Evolutionary conservation across 345 rosid genomes (phyloP), one percentile per base, ranked within the genome.

Genomic region (Bruguiera gymnorhiza): DNA sequence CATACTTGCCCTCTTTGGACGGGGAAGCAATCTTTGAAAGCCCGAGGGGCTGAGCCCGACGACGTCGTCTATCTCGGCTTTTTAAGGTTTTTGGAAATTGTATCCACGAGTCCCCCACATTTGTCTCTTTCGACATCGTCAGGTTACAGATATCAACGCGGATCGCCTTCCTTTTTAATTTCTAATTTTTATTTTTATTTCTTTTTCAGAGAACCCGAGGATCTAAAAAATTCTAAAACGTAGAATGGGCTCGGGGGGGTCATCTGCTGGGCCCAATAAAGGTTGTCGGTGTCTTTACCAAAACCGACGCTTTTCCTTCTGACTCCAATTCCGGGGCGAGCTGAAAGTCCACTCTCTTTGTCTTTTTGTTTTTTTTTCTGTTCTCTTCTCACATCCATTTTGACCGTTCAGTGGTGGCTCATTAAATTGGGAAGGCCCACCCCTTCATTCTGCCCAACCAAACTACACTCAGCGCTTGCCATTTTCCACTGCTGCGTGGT

Each of bases 291-390:
- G 92, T 81, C 89, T 72, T 85, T 77, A 66, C 68, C 83, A 61
- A 65, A 39, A 29, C 75, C 65, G 68, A 60, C 51, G 65, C 66
- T 37, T 67, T 54, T 16, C 68, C n/a, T 27, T 67, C 85, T 70
- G 87, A 78, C 82, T 74, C 72, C 36, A 6, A 9, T 75, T 79
- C 56, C 83, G 80, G 74, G 32, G 75, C 13, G 63, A 62, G 34
- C 78, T 53, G 60, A 84, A 83, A 86, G 89, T 86, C 92, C 70
- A 81, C 86, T 80, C 81, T 75, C 70, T 76, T 70, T 80, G 81
- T 76, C 60, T 29, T 66, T 37, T 82, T 69, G 64, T 29, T 34
- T 51, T 21, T 26, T 30, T 5, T 54, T 36, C 48, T 4, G 9
- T 7, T 34, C 2, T 34, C 37, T 34, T 34, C 37, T 34, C 5